Percentiles rank a stretch among this genome's conserved stretches.
These are phyloP conservation scores for Annona cherimola DNA, from an alignment of 164 flowering plant genomes.

Conservation along the genomic window DNA sequence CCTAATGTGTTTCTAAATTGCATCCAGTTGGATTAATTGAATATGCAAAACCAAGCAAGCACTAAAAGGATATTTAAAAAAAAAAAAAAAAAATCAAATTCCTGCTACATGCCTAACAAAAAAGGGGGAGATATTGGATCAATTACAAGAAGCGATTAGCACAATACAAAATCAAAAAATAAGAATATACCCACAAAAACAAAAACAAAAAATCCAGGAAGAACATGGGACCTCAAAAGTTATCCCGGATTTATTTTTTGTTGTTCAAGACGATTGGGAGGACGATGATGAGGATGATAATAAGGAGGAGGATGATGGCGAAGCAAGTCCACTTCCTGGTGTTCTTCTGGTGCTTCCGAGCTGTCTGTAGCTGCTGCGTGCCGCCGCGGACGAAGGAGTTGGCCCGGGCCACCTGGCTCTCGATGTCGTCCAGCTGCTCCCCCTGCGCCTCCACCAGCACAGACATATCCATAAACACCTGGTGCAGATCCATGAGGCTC, in stretches of 20 bases:
- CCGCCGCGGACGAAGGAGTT: conserved; percentile 30
- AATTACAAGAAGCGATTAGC: too few species aligned
- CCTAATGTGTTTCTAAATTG: too few species aligned
- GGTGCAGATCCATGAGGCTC: conserved; percentile 27
- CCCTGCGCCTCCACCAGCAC: conserved; percentile 33
- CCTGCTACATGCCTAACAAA: too few species aligned
- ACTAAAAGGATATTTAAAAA: background rate
- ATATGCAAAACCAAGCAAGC: too few species aligned
- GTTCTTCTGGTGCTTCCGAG: conserved; percentile 30
- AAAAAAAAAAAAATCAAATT: background rate
- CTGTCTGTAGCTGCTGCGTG: conserved; percentile 23
- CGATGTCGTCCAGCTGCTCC: conserved; percentile 35
- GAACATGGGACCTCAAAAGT: background rate
- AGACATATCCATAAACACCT: conserved; percentile 36
- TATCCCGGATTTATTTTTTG: background rate
- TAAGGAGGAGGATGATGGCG: conserved; percentile 25
- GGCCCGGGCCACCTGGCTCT: conserved; percentile 31
- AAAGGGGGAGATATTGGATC: too few species aligned
- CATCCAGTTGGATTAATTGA: too few species aligned
- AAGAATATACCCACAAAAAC: background rate
- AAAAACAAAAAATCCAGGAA: background rate
- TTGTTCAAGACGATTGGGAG: conserved; percentile 15
- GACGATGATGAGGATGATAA: conserved; percentile 26
- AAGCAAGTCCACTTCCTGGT: conserved; percentile 38
- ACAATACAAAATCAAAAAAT: too few species aligned